Base-by-base conservation (phyloP, 2,329 filamentous ascomycete species). In the Dendrostoma leiphaemia region DNA sequence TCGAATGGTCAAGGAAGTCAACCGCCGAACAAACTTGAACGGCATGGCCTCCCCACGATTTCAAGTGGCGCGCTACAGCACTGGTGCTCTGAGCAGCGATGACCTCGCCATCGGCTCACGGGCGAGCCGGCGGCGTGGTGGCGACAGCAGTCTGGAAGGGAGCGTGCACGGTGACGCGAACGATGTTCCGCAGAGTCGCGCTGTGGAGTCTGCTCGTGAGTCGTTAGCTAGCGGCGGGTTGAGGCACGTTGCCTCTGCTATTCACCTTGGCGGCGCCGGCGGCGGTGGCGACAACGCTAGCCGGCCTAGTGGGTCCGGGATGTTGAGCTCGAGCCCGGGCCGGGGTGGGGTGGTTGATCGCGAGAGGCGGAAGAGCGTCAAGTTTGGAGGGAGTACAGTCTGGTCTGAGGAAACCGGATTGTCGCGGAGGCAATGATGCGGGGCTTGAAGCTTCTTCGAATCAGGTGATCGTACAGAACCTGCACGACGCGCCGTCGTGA, bases 301-400 rank as follows among this genome's bases (percentile, higher is more conserved):
- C 23, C 59, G 62, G 6, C 34, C 44, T 15, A 19, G 28, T 6
- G 44, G 15, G 2, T 32, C 44, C 2, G n/a, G 15, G 21, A 67
- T 80, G 2, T 60, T 82, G 4, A 79, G 79, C 59, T 78, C 77
- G 0, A 83, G 79, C 51, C 79, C 79, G 1, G 76, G 75, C 1
- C 62, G 70, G 51, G 60, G 60, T 24, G 66, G 66, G 2, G 65
- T 64, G 1, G 50, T 58, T 1, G 77, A 80, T 44, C 67, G 80
- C 54, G 83, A 85, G 64, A 72, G 81, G 59, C 74, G 82, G 64
- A 85, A 85, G 75, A 85, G 82, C 59, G 83, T 86, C 61, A 86
- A 86, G 70, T 83, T 86, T 67, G 78, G 76, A 2, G 73, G 72
- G 40, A 71, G 48, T 21, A 55, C 52, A n/a, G 55, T 54, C n/a